phyloP scores from a whole-genome alignment of 257 asterid species.

The Prunella vulgaris region DNA sequence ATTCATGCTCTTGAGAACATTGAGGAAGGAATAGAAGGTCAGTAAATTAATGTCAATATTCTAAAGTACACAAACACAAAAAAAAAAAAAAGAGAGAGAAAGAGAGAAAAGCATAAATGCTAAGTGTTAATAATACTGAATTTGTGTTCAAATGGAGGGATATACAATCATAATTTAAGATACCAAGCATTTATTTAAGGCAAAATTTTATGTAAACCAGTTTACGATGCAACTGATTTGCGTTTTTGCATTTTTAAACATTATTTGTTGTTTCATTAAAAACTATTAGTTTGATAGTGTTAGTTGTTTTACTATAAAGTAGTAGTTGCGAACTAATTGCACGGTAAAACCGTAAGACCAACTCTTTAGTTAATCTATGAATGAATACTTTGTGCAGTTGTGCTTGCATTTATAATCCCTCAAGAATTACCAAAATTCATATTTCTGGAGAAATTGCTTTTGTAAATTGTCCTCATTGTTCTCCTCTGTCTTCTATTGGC shows the following conservation, averaged over 20 bases:
- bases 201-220: no score
- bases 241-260: no score
- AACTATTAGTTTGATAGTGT: no score
- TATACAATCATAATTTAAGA: not conserved
- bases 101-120: not conserved
- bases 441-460: no score
- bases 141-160: not conserved
- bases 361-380: not conserved
- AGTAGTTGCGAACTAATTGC: no score
- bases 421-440: not conserved
- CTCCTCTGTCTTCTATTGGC: slow-evolving; percentile 9
- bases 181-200: not conserved
- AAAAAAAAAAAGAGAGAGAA: no score
- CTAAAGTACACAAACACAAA: no score
- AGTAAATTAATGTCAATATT: not conserved
- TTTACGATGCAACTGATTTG: no score
- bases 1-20: slow-evolving; percentile 57
- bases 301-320: no score
- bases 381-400: not conserved
- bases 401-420: not conserved
- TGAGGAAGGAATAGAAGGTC: slow-evolving; percentile 70
- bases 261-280: no score
- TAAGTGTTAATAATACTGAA: not conserved
- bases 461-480: not conserved
- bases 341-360: no score